A percentile compares a stretch with the other conserved stretches of the same genome.
phyloP scores from a whole-genome alignment of 345 rosid species.

The Pugionium dolabratum region DNA sequence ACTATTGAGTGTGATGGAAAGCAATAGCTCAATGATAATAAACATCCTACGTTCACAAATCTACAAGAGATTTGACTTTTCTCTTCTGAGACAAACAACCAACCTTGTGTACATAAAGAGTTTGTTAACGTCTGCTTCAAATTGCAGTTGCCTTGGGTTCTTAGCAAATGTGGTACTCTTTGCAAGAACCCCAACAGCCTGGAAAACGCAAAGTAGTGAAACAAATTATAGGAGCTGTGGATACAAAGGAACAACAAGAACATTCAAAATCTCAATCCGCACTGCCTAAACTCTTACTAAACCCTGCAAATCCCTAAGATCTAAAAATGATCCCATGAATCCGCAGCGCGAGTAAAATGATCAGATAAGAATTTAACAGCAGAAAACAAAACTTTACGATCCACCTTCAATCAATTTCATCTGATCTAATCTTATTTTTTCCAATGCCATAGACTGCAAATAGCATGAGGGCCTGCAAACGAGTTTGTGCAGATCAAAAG shows the following conservation, averaged over 20 bases:
- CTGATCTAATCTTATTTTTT: constrained; percentile 4
- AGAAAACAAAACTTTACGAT: not conserved
- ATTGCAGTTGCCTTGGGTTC: constrained; percentile 81
- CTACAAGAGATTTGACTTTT: not conserved
- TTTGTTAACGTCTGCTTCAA: constrained; percentile 77
- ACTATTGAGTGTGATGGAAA: not conserved
- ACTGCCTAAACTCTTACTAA: constrained; percentile 12
- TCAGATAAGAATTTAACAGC: constrained; percentile 1
- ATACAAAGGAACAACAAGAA: not conserved
- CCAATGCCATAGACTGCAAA: constrained; percentile 3
- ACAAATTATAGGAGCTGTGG: not conserved
- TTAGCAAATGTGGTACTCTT: constrained; percentile 69
- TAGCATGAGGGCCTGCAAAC: constrained; percentile 3
- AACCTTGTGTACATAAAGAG: constrained; percentile 86
- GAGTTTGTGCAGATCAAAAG: not conserved
- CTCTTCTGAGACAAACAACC: constrained; percentile 8
- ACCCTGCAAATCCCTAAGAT: constrained; percentile 21
- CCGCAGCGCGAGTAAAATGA: not conserved
- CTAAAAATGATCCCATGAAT: constrained; percentile 3
- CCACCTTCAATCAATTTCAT: constrained; percentile 15
- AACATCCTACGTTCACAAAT: constrained; percentile 1
- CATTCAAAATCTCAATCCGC: constrained; percentile 4
- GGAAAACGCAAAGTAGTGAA: constrained; percentile 35
- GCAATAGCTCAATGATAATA: not conserved
- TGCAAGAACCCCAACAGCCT: constrained; percentile 76